Percentiles rank a stretch among this genome's conserved stretches.
Conservation (phyloP, 805 yeast genomes). For the Diddensiella santjacobensis region DNA sequence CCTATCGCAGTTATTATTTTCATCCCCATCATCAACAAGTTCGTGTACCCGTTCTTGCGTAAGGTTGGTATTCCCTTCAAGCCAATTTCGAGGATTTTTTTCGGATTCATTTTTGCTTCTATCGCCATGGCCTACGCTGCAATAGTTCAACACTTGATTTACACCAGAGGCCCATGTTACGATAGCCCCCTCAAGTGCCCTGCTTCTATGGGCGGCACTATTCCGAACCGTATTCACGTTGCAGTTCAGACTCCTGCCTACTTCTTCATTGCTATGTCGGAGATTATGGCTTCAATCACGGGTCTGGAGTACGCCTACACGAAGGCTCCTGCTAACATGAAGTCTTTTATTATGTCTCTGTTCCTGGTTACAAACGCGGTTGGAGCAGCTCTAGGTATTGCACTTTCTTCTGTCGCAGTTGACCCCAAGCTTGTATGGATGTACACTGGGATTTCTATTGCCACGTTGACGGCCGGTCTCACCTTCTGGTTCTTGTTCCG, state of each 20-base stretch:
- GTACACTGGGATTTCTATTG: slow-evolving; percentile 58
- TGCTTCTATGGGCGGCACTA: slow-evolving; percentile 34
- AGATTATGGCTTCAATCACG: slow-evolving; percentile 74
- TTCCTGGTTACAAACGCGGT: slow-evolving; percentile 71
- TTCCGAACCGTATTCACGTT: slow-evolving; percentile 58
- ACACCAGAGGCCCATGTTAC: slow-evolving; percentile 70
- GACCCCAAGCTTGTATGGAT: slow-evolving; percentile 72
- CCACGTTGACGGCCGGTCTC: slow-evolving; percentile 57
- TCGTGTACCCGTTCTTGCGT: slow-evolving; percentile 54
- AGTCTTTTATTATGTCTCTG: slow-evolving; percentile 55
- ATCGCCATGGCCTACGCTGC: slow-evolving; percentile 72
- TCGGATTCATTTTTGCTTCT: slow-evolving; percentile 65
- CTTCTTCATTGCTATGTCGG: slow-evolving; percentile 67
- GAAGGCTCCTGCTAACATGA: slow-evolving; percentile 70
- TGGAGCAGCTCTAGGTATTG: slow-evolving; percentile 74
- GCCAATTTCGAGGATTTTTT: slow-evolving; percentile 68
- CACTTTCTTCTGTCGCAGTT: slow-evolving; percentile 59
- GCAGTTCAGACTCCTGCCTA: slow-evolving; percentile 74
- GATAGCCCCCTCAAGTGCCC: slow-evolving; percentile 56
- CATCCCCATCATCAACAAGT: slow-evolving; percentile 65
- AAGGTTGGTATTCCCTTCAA: slow-evolving; percentile 50
- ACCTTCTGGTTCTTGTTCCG: slow-evolving; percentile 59
- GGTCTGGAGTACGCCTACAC: slow-evolving; percentile 83
- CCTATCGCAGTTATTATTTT: slow-evolving; percentile 73
- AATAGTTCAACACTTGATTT: slow-evolving; percentile 66